Base-by-base conservation (phyloP, 352 stramenopile species). In the Phytophthora pluvialis region DNA sequence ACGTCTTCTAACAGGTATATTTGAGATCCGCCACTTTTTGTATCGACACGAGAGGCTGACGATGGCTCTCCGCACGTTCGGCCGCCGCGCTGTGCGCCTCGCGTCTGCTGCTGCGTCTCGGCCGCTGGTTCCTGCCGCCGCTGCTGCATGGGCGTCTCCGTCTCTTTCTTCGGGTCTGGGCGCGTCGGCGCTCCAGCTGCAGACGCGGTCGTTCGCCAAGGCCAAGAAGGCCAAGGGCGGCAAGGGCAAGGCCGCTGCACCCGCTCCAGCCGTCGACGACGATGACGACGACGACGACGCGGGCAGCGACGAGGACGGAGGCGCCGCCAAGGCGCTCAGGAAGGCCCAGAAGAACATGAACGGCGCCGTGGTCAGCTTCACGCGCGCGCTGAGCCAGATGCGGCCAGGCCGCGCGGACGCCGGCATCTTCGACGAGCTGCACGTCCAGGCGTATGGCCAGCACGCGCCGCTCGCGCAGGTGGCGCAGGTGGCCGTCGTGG, bases 311-410 rank as follows among this genome's bases (percentile, higher is more conserved):
- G 56, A 72, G 38, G 68, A 77, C n/a, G 76, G 52, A 50, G 70
- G 72, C 4, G 72, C 70, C 15, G 70, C 63, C 18, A 64, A 71
- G 29, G 68, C 73, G 29, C 60, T 91, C 38, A 68, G 77, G 5
- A 90, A 84, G 67, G 83, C 82, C 42, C 83, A 76, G 35, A 95
- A 91, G 69, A 91, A 91, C 69, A 95, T 95, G 87, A 70, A 77
- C 15, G 87, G 87, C 31, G 87, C 78, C 6, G 81, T 95, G 40
- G 69, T 90, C 25, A 90, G 84, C 69, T 91, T 93, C 67, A 93
- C 77, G 58, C 86, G 84, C 35, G 64, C 76, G 54, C 67, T 95
- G 42, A 75, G 62, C 43, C 83, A 92, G 67, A 95, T 95, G 84
- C 87, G 87, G 4, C 84, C 87, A 10, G 85, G 87, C 38, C 83